Percentiles rank a stretch among this genome's conserved stretches.
Conservation (phyloP, 1,284 basidiomycete species). For the Trametes versicolor region DNA sequence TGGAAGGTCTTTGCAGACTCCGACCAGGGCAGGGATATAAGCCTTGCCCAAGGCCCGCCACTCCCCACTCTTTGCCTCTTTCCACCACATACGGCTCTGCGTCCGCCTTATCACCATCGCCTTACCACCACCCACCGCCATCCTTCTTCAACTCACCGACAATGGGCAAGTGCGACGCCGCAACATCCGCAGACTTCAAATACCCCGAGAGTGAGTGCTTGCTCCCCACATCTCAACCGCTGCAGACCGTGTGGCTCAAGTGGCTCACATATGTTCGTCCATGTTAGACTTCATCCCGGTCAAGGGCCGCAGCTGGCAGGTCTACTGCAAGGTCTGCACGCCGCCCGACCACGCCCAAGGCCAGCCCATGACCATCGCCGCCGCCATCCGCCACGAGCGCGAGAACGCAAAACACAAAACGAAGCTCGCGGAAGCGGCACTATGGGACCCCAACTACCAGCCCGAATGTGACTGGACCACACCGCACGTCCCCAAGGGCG, state of each 20-base stretch:
- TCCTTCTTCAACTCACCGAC: not conserved
- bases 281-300: slow-evolving; percentile 31
- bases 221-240: not conserved
- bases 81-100: not conserved
- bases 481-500: slow-evolving; percentile 48
- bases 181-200: slow-evolving; percentile 8
- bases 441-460: slow-evolving; percentile 18
- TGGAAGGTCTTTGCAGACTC: slow-evolving; percentile 6
- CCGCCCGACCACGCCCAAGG: slow-evolving; percentile 20
- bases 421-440: slow-evolving; percentile 22
- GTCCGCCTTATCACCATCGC: not conserved
- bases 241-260: not conserved
- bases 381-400: slow-evolving; percentile 31
- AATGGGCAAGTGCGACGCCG: slow-evolving; percentile 3
- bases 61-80: slow-evolving; percentile 9
- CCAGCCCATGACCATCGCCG: slow-evolving; percentile 31
- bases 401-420: slow-evolving; percentile 27
- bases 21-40: slow-evolving; percentile 20
- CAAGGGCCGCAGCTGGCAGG: slow-evolving; percentile 22
- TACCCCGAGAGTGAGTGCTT: slow-evolving; percentile 17
- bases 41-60: slow-evolving; percentile 1
- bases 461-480: slow-evolving; percentile 30
- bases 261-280: slow-evolving; percentile 14
- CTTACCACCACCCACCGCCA: not conserved
- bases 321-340: slow-evolving; percentile 35